Percentiles rank a stretch among this genome's conserved stretches.
phyloP scores from a whole-genome alignment of 192 early-diverging fungal genomes.

The Lunasporangiospora selenospora region DNA sequence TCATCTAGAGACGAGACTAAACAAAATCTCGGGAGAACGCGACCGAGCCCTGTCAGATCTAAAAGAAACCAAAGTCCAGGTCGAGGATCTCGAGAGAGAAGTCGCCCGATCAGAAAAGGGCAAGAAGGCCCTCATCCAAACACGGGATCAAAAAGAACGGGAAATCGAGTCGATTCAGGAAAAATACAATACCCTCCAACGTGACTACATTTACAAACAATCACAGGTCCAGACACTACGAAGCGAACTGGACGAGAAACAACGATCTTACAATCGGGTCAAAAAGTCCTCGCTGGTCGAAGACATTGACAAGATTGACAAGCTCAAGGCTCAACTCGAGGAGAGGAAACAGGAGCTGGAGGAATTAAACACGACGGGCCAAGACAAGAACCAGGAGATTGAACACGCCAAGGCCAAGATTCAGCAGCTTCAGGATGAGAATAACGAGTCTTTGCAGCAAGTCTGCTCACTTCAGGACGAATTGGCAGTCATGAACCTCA shows the following conservation, averaged over 20 bases:
- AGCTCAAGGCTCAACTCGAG: neutral
- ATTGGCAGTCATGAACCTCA: constrained; percentile 8
- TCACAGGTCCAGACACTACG: neutral
- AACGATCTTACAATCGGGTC: neutral
- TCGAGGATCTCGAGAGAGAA: neutral
- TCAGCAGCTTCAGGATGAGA: constrained; percentile 13
- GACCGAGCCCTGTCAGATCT: constrained; percentile 3
- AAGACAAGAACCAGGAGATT: constrained; percentile 2
- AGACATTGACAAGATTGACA: constrained; percentile 3
- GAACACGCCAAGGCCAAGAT: neutral
- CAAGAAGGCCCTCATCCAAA: neutral
- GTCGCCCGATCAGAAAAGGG: constrained; percentile 13
- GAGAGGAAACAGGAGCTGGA: neutral
- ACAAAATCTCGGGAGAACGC: neutral
- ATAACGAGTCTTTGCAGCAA: constrained; percentile 9
- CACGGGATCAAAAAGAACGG: neutral
- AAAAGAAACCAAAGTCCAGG: constrained; percentile 1
- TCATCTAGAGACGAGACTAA: neutral
- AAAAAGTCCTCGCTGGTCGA: neutral
- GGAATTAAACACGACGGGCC: neutral
- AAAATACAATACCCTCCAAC: neutral
- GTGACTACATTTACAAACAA: neutral
- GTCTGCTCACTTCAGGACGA: constrained; percentile 16
- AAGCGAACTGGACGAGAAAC: neutral
- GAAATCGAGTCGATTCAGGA: neutral